These are phyloP conservation scores for Candida silvicultrix DNA, from an alignment of 805 yeast species.

Conservation along the genomic window DNA sequence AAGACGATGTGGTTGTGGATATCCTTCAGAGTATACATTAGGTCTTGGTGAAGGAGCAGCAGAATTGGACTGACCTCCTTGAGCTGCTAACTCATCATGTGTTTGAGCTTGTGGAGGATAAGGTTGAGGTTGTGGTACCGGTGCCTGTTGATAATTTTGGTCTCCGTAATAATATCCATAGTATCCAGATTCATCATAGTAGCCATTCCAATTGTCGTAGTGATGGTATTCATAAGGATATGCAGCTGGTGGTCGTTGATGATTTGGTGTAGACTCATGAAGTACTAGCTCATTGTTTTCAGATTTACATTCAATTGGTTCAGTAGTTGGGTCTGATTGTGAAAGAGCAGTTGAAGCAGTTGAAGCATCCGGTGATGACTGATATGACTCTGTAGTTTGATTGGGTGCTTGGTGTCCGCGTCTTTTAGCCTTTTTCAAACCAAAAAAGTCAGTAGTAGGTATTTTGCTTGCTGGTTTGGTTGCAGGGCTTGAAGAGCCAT, in stretches of 20 bases:
- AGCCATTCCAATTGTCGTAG: neutral
- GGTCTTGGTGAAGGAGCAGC: neutral
- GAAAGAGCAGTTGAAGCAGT: neutral
- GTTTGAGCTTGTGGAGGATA: neutral
- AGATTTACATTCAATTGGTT: too few relatives aligned
- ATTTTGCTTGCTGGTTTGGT: neutral
- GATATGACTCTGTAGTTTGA: neutral
- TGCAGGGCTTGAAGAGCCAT: neutral
- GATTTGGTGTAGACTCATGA: neutral
- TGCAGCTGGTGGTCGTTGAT: neutral
- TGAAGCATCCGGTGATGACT: neutral
- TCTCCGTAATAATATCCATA: neutral
- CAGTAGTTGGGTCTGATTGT: too few relatives aligned
- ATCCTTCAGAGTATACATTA: neutral
- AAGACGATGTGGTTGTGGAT: neutral
- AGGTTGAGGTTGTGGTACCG: neutral
- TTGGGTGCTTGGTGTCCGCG: neutral
- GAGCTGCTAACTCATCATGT: too few relatives aligned
- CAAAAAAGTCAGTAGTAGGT: neutral
- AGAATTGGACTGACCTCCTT: neutral
- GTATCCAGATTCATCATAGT: neutral
- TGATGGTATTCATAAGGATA: neutral
- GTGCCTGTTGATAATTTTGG: neutral
- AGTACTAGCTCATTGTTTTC: neutral
- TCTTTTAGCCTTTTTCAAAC: constrained; percentile 4